A percentile compares a stretch with the other conserved stretches of the same genome.
Evolutionary conservation across 1,284 basidiomycete genomes (phyloP).

Genomic region (Ustilago cynodontis): DNA sequence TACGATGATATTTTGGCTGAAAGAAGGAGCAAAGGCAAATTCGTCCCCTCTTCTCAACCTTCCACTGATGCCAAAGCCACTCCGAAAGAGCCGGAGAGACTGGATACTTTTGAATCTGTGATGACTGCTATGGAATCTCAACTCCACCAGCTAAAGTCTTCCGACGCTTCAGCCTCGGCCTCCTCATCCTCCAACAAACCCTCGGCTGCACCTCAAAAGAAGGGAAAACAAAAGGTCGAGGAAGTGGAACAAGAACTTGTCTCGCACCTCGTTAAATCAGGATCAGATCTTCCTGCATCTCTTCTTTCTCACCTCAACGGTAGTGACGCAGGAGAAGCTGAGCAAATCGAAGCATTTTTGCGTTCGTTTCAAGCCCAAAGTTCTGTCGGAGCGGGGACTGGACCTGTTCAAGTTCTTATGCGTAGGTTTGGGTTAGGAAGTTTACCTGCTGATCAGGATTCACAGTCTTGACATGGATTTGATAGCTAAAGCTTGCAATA

Average conservation of each 20-base stretch:
- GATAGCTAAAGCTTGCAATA: neutral
- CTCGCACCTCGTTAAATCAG: constrained; percentile 27
- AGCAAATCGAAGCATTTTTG: constrained; percentile 34
- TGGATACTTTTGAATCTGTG: constrained; percentile 41
- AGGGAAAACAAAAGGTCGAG: neutral
- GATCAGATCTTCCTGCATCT: constrained; percentile 26
- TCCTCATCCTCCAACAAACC: neutral
- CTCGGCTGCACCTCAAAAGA: no score
- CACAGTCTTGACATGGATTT: constrained; percentile 5
- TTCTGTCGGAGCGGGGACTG: constrained; percentile 7
- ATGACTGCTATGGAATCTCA: constrained; percentile 44
- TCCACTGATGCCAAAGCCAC: neutral
- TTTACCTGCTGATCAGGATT: constrained; percentile 36
- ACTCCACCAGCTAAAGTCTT: constrained; percentile 11
- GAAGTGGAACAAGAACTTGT: constrained; percentile 37
- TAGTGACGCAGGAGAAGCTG: neutral
- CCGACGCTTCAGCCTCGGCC: neutral
- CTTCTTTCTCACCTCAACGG: constrained; percentile 10
- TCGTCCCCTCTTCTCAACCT: constrained; percentile 23
- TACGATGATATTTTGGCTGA: constrained; percentile 50
- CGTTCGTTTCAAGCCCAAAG: constrained; percentile 40
- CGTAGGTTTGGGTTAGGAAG: constrained; percentile 34
- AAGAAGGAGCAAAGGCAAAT: constrained; percentile 35
- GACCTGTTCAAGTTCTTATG: constrained; percentile 46
- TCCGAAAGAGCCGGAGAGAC: neutral